Base-by-base conservation (phyloP, 331 rosid species). In the Pyrus hybrid region DNA sequence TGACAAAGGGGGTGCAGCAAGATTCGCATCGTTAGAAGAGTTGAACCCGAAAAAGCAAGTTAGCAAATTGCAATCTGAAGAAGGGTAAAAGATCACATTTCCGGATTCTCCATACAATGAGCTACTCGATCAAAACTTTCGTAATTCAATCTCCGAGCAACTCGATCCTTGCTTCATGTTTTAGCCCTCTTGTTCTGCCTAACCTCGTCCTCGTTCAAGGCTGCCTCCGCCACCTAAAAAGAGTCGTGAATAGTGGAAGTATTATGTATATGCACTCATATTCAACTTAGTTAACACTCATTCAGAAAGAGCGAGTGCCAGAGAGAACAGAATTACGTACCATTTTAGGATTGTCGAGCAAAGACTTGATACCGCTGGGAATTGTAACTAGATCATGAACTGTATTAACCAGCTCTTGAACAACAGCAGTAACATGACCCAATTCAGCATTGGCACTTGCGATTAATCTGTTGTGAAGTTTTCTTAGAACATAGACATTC, bases 141-240 rank as follows among this genome's bases (percentile, higher is more conserved):
- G 25, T 25, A 5, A 23, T 73, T 61, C 77, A 28, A n/a, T 66
- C 70, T 35, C 7, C 20, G 8, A 66, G 28, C 70, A 33, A 66
- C 51, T 43, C 61, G 7, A 41, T 58, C 29, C 29, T 62, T 28
- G 37, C 70, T 45, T 45, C 70, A 67, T 30, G 49, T 73, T 62
- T 26, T 73, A 4, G 70, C 70, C 62, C 70, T 73, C 77, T 73
- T 73, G 77, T 62, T 73, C 70, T 73, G 77, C 70, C 62, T 26
- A 35, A 60, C 56, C 61, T 73, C 77, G 13, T 73, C 69, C 70
- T 73, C 77, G 28, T 26, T 62, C 70, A 73, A 73, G 61, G 70
- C 70, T 3, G 77, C 70, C 70, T 35, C 22, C 41, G 77, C 77
- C 60, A 62, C 77, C 77, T 73, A 28, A 62, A 62, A 62, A 3